Evolutionary conservation across 2,329 filamentous ascomycete species (phyloP).

Genomic region (Botrytis tulipae): DNA sequence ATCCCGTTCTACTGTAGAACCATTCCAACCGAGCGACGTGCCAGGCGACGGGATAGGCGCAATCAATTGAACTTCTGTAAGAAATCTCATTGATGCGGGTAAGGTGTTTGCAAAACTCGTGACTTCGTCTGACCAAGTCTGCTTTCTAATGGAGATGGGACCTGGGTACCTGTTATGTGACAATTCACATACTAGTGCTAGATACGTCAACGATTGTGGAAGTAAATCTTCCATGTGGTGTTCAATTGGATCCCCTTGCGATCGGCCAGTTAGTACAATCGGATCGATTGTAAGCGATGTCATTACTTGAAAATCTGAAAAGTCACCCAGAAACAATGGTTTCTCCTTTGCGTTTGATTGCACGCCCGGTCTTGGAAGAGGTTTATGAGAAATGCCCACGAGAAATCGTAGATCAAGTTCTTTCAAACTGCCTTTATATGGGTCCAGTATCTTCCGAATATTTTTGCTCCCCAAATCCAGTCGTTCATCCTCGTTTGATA

Average conservation of each 20-base stretch:
- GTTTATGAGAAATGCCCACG: fast-evolving
- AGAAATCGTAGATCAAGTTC: background rate
- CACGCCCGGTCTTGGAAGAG: too few species aligned
- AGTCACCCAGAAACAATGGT: background rate
- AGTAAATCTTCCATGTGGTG: background rate
- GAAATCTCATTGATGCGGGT: background rate
- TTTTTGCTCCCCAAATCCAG: too few species aligned
- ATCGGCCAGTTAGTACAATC: background rate
- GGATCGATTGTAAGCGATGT: background rate
- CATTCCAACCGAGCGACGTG: background rate
- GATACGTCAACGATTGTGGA: background rate
- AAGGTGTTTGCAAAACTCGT: background rate
- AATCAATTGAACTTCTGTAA: background rate
- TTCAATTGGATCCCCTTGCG: background rate
- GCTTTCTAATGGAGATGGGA: background rate
- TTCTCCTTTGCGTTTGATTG: too few species aligned
- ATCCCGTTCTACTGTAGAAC: background rate
- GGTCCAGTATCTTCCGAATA: background rate
- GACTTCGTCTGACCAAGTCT: background rate
- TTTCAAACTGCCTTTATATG: background rate
- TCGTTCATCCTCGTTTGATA: too few species aligned
- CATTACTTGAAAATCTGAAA: background rate
- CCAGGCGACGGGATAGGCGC: background rate
- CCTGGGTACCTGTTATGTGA: background rate
- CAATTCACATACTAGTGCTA: background rate